phyloP scores from a whole-genome alignment of 805 yeast species.

The Ogataea polymorpha region DNA sequence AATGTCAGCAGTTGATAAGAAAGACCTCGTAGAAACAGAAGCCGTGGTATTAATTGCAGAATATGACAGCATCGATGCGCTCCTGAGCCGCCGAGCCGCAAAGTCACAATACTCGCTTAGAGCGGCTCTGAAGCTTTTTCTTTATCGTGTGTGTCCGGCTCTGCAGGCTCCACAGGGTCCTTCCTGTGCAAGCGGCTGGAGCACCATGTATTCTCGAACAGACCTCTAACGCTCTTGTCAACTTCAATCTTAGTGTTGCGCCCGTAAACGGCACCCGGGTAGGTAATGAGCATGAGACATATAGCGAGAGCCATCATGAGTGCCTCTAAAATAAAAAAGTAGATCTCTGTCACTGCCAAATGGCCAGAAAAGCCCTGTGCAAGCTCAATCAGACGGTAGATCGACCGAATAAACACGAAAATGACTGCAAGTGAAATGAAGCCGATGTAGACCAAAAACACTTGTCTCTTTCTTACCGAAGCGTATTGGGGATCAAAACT shows the following conservation, averaged over 20 bases:
- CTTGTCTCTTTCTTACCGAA: slow-evolving; percentile 29
- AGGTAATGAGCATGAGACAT: slow-evolving; percentile 45
- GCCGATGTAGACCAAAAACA: slow-evolving; percentile 42
- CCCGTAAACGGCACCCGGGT: slow-evolving; percentile 58
- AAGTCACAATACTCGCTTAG: background rate
- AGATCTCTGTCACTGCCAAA: slow-evolving; percentile 56
- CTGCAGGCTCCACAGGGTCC: background rate
- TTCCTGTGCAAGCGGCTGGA: background rate
- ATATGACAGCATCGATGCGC: too few relatives aligned
- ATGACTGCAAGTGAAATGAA: slow-evolving; percentile 43
- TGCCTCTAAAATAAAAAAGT: slow-evolving; percentile 55
- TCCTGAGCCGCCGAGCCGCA: slow-evolving; percentile 1
- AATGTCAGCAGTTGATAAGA: background rate
- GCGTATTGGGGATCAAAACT: slow-evolving; percentile 32
- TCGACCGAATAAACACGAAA: slow-evolving; percentile 58
- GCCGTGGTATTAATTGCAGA: background rate
- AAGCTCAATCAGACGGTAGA: slow-evolving; percentile 67
- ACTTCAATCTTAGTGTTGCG: slow-evolving; percentile 13
- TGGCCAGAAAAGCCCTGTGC: slow-evolving; percentile 67
- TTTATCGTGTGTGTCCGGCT: background rate
- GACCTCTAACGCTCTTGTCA: slow-evolving; percentile 8
- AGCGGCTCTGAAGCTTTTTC: background rate
- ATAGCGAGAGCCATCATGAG: slow-evolving; percentile 52
- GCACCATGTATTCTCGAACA: slow-evolving; percentile 6
- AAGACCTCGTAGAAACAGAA: background rate